Conservation (phyloP, 2,329 filamentous ascomycete genomes). For the Graphium sp. region DNA sequence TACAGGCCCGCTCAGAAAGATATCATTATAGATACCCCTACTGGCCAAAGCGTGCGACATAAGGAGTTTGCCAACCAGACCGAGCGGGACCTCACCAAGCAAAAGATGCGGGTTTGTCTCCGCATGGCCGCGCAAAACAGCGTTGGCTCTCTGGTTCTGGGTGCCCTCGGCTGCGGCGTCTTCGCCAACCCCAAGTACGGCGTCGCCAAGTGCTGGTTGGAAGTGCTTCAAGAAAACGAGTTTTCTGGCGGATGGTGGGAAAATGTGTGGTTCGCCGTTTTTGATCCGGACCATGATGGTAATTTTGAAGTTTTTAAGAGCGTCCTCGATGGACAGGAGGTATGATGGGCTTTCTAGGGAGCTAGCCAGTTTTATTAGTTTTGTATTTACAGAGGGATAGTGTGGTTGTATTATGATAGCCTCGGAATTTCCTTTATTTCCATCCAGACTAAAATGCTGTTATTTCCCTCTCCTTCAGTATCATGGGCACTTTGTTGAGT, state of each 20-base stretch:
- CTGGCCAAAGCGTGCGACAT: slow-evolving; percentile 8
- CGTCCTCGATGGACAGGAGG: slow-evolving; percentile 17
- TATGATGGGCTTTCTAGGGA: too few relatives aligned
- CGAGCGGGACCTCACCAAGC: slow-evolving; percentile 37
- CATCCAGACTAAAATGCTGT: too few relatives aligned
- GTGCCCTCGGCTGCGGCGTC: slow-evolving; percentile 52
- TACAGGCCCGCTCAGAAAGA: slow-evolving; percentile 17
- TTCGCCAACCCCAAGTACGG: slow-evolving; percentile 45
- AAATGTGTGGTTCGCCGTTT: slow-evolving; percentile 47
- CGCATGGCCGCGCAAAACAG: slow-evolving; percentile 38
- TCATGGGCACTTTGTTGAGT: too few relatives aligned
- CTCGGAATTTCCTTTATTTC: too few relatives aligned
- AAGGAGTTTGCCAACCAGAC: slow-evolving; percentile 19
- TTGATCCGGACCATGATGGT: slow-evolving; percentile 23
- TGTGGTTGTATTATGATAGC: too few relatives aligned
- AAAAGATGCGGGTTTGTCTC: slow-evolving; percentile 45
- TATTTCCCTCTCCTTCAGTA: too few relatives aligned
- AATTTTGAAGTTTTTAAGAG: slow-evolving; percentile 34
- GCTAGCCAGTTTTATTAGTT: too few relatives aligned
- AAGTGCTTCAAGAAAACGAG: slow-evolving; percentile 42
- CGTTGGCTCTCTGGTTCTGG: slow-evolving; percentile 45
- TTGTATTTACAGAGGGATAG: too few relatives aligned
- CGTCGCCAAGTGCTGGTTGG: slow-evolving; percentile 44
- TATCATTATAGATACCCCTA: background rate
- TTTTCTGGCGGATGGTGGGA: slow-evolving; percentile 48